Percentiles rank a stretch among this genome's conserved stretches.
Evolutionary conservation across 306 rosid species (phyloP).

Genomic region (Citrullus colocynthis): DNA sequence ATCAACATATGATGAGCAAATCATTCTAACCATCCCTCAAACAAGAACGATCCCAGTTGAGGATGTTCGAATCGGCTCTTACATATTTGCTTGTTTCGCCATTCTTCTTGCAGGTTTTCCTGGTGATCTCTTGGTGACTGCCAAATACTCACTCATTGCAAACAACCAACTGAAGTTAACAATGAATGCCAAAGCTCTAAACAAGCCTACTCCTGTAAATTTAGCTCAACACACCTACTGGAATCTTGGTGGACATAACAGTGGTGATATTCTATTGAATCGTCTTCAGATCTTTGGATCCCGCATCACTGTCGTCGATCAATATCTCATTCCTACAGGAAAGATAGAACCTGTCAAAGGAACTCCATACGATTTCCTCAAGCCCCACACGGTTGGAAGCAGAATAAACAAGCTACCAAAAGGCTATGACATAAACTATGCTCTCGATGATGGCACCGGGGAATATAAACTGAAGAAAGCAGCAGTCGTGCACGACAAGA

Average conservation of each 20-base stretch:
- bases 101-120: constrained; percentile 56
- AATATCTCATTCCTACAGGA: constrained; percentile 66
- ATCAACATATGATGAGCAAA: not conserved
- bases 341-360: constrained; percentile 37
- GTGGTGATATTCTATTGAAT: constrained; percentile 58
- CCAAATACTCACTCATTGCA: constrained; percentile 36
- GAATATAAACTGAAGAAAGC: constrained; percentile 23
- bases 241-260: constrained; percentile 73
- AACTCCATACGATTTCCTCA: constrained; percentile 70
- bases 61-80: not conserved
- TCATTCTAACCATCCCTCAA: not conserved
- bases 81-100: not conserved
- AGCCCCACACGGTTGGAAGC: constrained; percentile 44
- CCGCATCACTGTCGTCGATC: constrained; percentile 42
- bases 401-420: constrained; percentile 37
- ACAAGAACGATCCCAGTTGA: not conserved
- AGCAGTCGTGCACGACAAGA: constrained; percentile 39
- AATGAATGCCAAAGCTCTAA: constrained; percentile 63
- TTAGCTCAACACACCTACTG: constrained; percentile 69
- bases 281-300: constrained; percentile 54
- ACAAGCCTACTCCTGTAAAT: constrained; percentile 81
- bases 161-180: constrained; percentile 26
- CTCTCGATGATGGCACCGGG: constrained; percentile 26
- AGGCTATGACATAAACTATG: constrained; percentile 76
- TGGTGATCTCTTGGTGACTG: constrained; percentile 54